Evolutionary conservation across 2,329 filamentous ascomycete genomes (phyloP).

Genomic region (Alternaria gaisen): DNA sequence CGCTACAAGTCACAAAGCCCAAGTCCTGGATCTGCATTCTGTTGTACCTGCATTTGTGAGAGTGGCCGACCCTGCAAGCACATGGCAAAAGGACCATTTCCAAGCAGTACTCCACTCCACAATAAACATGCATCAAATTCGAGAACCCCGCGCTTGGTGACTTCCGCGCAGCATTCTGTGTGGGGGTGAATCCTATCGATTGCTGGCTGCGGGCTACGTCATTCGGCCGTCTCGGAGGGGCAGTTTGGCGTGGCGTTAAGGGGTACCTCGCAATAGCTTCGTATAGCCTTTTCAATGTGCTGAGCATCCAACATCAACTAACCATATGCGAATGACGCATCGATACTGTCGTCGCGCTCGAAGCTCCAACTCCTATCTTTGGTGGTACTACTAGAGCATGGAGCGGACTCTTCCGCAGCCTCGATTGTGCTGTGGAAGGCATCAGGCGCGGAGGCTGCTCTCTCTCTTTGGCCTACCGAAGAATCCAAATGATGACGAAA

Average conservation of each 20-base stretch:
- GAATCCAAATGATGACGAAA: neutral
- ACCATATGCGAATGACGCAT: slow-evolving; percentile 86
- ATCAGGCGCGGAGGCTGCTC: slow-evolving; percentile 54
- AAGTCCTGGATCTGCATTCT: slow-evolving; percentile 13
- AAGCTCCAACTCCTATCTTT: slow-evolving; percentile 92
- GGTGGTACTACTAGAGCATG: slow-evolving; percentile 98
- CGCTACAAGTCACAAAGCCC: slow-evolving; percentile 7
- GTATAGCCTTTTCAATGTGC: slow-evolving; percentile 81
- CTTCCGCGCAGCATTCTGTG: slow-evolving; percentile 94
- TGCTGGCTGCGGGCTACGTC: slow-evolving; percentile 16
- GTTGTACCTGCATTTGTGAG: slow-evolving; percentile 25
- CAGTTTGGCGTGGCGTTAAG: neutral
- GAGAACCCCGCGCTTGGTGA: slow-evolving; percentile 78
- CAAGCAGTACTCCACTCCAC: slow-evolving; percentile 8
- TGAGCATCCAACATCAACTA: slow-evolving; percentile 31
- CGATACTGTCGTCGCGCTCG: slow-evolving; percentile 92
- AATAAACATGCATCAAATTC: neutral
- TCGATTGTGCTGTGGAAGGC: slow-evolving; percentile 95
- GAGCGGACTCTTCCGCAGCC: slow-evolving; percentile 94
- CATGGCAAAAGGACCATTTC: slow-evolving; percentile 3
- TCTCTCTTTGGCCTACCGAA: neutral
- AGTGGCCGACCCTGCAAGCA: slow-evolving; percentile 18
- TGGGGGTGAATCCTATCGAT: slow-evolving; percentile 75
- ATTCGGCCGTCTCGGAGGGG: slow-evolving; percentile 50
- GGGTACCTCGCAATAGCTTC: slow-evolving; percentile 62